Conservation (phyloP, 129 eudicot genomes). For the Artemisia annua region DNA sequence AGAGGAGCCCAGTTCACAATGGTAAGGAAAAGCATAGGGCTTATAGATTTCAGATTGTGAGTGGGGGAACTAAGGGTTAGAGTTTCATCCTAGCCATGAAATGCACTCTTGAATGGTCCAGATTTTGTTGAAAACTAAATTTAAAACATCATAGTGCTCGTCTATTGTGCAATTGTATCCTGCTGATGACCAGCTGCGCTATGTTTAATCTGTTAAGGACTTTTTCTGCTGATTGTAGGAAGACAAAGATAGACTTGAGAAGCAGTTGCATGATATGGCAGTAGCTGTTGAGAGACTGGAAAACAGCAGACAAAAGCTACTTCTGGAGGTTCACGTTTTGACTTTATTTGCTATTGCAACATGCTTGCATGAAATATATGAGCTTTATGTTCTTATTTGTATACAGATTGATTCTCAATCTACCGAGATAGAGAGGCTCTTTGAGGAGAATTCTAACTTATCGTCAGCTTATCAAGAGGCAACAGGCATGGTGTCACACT, state of each 20-base stretch:
- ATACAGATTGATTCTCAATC: constrained; percentile 94
- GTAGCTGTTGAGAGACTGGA: constrained; percentile 89
- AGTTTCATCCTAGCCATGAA: constrained; percentile 18
- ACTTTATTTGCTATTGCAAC: constrained; percentile 2
- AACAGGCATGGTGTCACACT: constrained; percentile 52
- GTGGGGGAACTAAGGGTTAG: neutral
- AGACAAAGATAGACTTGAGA: constrained; percentile 85
- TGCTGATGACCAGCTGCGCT: neutral
- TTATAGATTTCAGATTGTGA: neutral
- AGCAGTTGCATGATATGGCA: constrained; percentile 93
- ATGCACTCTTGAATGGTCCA: constrained; percentile 7
- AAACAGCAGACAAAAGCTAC: constrained; percentile 84
- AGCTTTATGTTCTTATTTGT: constrained; percentile 11
- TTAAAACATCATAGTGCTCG: neutral
- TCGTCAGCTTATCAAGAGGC: constrained; percentile 85
- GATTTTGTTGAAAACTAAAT: constrained; percentile 1
- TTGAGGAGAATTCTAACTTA: constrained; percentile 88
- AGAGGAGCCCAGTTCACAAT: constrained; percentile 47
- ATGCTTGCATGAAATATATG: neutral
- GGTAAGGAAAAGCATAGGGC: constrained; percentile 38
- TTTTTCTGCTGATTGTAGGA: constrained; percentile 50
- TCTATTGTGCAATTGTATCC: neutral
- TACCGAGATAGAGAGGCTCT: constrained; percentile 91
- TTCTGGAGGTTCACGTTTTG: constrained; percentile 61
- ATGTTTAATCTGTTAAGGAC: neutral